Base-by-base conservation (phyloP, 2,329 filamentous ascomycete species). In the Hymenoscyphus albidus region DNA sequence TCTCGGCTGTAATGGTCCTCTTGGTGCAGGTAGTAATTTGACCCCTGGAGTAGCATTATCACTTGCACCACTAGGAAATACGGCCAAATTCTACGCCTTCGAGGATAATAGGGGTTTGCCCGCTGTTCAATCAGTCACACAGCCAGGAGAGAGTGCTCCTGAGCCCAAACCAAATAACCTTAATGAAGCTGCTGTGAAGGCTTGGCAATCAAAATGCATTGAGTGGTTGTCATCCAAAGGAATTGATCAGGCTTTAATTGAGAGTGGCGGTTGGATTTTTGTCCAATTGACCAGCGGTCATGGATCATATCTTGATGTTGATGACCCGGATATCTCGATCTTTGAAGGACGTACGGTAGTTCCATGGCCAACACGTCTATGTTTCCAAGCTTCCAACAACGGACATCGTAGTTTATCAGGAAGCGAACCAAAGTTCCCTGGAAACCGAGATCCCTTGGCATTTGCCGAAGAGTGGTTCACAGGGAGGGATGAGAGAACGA, bases 401-500 rank as follows among this genome's bases (percentile, higher is more conserved):
- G 63, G 60, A 44, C 58, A 18, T 61, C 65, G 62, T 55, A 65
- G 68, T 35, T 16, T 65, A 10, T 58, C 67, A 27, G 32, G 57
- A 10, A 44, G 35, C 22, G 64, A 56, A 12, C 55, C 58, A 16
- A 54, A 44, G 18, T 42, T 54, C 35, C 54, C 60, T 18, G 44
- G 51, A 57, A 62, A n/a, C 55, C 67, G 67, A 18, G 75, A 78
- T 72, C 75, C 76, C 38, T 67, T 78, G n/a, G 64, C 68, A 4
- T 76, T 76, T 67, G 76, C 74, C 14, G 74, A 78, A 68, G 70
- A 73, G 13, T 78, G 77, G 77, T 77, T 74, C 62, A 64, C 62
- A 42, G 68, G 67, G 18, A 72, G 69, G 58, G 70, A 74, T n/a
- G 72, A 74, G 16, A 72, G 76, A 66, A 83, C 84, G 56, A 81